Base-by-base conservation (phyloP, 805 yeast species). In the Wickerhamiella parazyma region DNA sequence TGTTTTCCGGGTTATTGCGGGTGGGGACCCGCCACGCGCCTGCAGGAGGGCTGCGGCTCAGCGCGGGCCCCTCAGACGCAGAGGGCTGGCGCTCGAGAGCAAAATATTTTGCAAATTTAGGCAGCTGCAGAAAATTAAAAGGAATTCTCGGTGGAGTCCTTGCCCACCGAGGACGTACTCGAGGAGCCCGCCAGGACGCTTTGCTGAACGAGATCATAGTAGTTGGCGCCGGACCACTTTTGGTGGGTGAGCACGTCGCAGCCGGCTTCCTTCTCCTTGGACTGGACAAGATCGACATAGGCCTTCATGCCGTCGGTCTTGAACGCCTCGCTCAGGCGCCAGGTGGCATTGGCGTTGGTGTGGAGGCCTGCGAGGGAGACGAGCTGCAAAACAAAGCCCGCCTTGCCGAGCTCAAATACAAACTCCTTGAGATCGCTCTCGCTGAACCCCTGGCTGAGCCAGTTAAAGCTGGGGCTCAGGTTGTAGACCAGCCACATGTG, bases 361-460 rank as follows among this genome's bases (percentile, higher is more conserved):
- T 76, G 80, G 18, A 74, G 53, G 0, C 81, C 81, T 1, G 80
- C 80, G 22, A 76, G 58, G 6, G 79, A 74, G 14, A 76, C 73
- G 33, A 76, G 63, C 57, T 76, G 81, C 33, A 76, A 53, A 2
- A 73, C 73, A 51, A 72, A 75, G 3, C 80, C 80, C 37, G 66
- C 56, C 53, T 72, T 66, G 20, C 74, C 80, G 36, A 76, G 58
- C 48, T 72, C 75, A 62, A 68, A 66, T 10, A 72, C 71, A 50
- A 75, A 73, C 31, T 63, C 62, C 46, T 67, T 58, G 40, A 76
- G 62, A 42, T 69, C 69, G 14, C 60, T 49, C 11, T 67, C 70
- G 14, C 63, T 53, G 55, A 71, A 76, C 1, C 80, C 80, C 45
- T 74, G 75, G 0, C 67, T 69, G 14, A 65, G 55, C 78, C 80